Base-by-base conservation (phyloP, 2,329 filamentous ascomycete genomes). In the Curvularia lunata region DNA sequence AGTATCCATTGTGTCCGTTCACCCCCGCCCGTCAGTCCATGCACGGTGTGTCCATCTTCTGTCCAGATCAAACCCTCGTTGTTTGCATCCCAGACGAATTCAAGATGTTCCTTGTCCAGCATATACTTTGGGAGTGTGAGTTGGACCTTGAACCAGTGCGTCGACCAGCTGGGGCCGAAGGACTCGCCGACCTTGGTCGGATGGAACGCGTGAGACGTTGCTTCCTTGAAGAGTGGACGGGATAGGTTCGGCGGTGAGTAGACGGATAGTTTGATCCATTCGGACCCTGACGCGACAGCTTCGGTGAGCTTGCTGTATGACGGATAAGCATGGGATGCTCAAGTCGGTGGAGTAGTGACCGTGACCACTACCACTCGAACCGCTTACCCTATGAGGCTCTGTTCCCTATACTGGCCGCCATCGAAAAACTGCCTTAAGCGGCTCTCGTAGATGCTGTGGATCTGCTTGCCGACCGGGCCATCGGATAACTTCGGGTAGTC, bases 21-120 rank as follows among this genome's bases (percentile, higher is more conserved):
- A 40, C 91, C 91, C 54, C 90, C 89, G 18, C 95, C 95, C 0
- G 93, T 97, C 68, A 99, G 80, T 13, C 95, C 95, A 77, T 99
- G 95, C 28, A 97, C 82, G 2, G 93, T 92, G 59, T 90, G 86
- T n/a, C 95, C 95, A 62, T 96, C 86, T 59, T 94, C 87, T 0
- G 89, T 91, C 92, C 93, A 99, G 43, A 99, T 86, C 77, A 98
- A 81, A n/a, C 91, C 95, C 79, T 99, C 95, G 67, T 92, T 96
- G 80, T 91, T 90, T 37, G 90, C 89, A 78, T 99, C 94, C 94
- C 95, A 99, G 70, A 97, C 92, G 56, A 98, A 88, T 78, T 98
- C 93, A n/a, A 99, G 83, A 46, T 90, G 88, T 66, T 93, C 87
- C 69, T 95, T 91, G 63, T 92, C 80, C 25, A 78, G 80, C 69